Evolutionary conservation across 352 stramenopile genomes (phyloP), one percentile per base, ranked within the genome.

Genomic region (Pythium diclinum): DNA sequence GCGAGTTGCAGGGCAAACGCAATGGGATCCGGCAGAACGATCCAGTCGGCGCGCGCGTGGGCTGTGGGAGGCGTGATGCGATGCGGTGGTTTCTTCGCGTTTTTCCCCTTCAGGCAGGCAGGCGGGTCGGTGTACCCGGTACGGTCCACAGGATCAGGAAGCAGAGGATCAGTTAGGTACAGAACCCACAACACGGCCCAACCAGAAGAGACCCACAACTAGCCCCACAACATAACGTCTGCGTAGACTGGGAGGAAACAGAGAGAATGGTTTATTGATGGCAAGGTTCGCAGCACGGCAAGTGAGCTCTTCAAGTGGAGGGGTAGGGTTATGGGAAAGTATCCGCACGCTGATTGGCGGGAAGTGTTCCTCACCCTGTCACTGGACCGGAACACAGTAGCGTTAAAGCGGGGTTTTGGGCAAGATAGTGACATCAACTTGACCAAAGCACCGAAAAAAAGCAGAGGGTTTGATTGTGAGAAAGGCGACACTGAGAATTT

Each of bases 61-160:
- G 25, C 25, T 28, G 25, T 28, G 1, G 25, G 25, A 28, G 33
- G 33, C 33, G 33, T 36, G 36, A 42, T 42, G 36, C 36, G 36
- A 36, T 13, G 36, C 36, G 36, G 36, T 42, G 36, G 36, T 42
- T 42, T 42, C 46, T 52, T 52, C 23, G 46, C 46, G 46, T 52
- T 42, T 42, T 42, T 42, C 36, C 36, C 36, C 36, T 42, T 42
- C 10, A 3, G 8, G 36, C 36, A 42, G 36, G 36, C 36, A 42
- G 33, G 36, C 36, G 36, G 36, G 36, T 42, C 11, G 25, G 9
- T 42, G 36, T 42, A 42, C 36, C 36, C 36, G 36, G 36, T 42
- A 42, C 36, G 7, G 36, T 42, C 36, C 36, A 42, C 36, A 42
- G 36, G 36, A 38, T 38, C 33, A 38, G 33, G 25, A 28, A 28